Conservation (phyloP, 805 yeast species). For the Isabelozyma rhagii region DNA sequence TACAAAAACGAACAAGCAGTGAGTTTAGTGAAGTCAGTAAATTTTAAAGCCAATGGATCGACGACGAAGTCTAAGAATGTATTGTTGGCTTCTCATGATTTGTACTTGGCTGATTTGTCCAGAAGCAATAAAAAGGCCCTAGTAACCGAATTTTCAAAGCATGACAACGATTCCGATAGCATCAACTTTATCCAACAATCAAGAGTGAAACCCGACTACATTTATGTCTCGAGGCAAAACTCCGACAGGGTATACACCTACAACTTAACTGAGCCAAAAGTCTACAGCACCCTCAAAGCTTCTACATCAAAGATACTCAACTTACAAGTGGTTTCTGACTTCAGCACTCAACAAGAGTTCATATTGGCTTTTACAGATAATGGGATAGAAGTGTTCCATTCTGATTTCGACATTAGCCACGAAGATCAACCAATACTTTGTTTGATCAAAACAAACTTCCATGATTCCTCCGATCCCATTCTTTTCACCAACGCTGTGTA, state of each 20-base stretch:
- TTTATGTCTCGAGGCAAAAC: conserved; percentile 29
- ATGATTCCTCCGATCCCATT: conserved; percentile 6
- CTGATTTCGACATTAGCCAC: conserved; percentile 7
- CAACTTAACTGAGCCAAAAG: conserved; percentile 21
- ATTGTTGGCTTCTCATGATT: conserved; percentile 22
- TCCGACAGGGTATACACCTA: conserved; percentile 31
- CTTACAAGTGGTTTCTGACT: conserved; percentile 18
- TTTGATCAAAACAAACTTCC: conserved; percentile 12
- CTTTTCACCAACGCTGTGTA: conserved; percentile 28
- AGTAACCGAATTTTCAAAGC: conserved; percentile 27
- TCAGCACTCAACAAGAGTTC: conserved; percentile 9
- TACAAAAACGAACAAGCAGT: conserved; percentile 19
- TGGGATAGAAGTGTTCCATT: conserved; percentile 27
- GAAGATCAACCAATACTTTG: conserved; percentile 5
- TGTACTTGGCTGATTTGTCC: conserved; percentile 26
- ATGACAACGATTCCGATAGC: conserved; percentile 27
- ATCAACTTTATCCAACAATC: conserved; percentile 35
- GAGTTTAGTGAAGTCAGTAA: conserved; percentile 15
- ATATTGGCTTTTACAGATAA: conserved; percentile 28
- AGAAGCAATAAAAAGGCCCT: conserved; percentile 18
- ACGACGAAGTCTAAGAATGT: conserved; percentile 10
- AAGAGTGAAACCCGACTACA: conserved; percentile 21
- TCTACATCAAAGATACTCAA: conserved; percentile 22
- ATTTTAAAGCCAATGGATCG: conserved; percentile 7
- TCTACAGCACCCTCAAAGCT: conserved; percentile 29